Base-by-base conservation (phyloP, 2,329 filamentous ascomycete genomes). In the Sclerotinia spermophila region DNA sequence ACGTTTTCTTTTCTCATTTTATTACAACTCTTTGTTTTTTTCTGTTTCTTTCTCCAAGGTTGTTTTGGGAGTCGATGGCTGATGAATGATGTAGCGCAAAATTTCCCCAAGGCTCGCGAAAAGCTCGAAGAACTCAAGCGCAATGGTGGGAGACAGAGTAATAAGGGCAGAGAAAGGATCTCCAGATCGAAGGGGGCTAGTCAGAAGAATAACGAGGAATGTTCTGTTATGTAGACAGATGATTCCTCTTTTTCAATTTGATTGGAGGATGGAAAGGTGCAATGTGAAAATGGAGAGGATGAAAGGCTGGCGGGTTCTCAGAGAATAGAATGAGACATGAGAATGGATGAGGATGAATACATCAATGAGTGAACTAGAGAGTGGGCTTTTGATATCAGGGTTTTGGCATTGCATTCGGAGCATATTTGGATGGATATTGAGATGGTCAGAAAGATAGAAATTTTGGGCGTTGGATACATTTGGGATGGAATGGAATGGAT, bases 71-170 rank as follows among this genome's bases (percentile, higher is more conserved):
- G 33, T 64, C 35, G 5, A 40, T 33, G 8, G 35, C 59, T 61
- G 45, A 71, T 68, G 71, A 75, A 71, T 71, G 61, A 27, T 72
- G 68, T 75, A 97, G 95, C 94, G 71, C 95, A 98, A 83, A 93
- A 96, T 78, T 97, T 96, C 79, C 92, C 92, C 59, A 97, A 97
- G 81, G 96, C 96, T 21, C 89, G 95, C 71, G 94, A 97, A 78
- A 88, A 95, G 62, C 87, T 99, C 7, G 95, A 98, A 79, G 96
- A 98, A 75, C 86, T 99, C 69, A 97, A 96, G 82, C 88, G 89
- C 73, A 89, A 90, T 2, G 93, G 93, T 35, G 89, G 89, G 58
- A 92, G 90, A 75, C 85, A 84, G 53, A 85, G 82, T 64, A 89
- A 92, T 73, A 93, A 92, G 78, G 89, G 89, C 69, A 87, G 92